These are phyloP conservation scores for Jamesozyma gamospora DNA, from an alignment of 805 yeast genomes.

Conservation along the genomic window DNA sequence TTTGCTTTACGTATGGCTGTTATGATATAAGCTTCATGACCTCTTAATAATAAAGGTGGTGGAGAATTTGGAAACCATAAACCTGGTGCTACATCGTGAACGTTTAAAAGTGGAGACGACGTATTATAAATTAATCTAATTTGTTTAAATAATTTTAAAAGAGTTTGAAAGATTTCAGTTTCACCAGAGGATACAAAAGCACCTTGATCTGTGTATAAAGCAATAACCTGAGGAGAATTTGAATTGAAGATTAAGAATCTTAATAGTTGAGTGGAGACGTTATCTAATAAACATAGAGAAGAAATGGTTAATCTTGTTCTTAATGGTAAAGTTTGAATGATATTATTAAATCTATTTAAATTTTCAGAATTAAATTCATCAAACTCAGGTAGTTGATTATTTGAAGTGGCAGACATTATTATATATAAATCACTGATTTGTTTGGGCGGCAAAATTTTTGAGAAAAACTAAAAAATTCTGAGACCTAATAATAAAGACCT, in stretches of 20 bases:
- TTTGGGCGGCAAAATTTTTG: too few relatives aligned
- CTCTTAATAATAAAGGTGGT: conserved; percentile 48
- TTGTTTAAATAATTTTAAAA: conserved; percentile 70
- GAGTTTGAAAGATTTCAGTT: conserved; percentile 49
- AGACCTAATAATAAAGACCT: background rate
- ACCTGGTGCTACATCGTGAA: conserved; percentile 62
- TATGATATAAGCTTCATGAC: conserved; percentile 39
- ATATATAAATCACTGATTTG: too few relatives aligned
- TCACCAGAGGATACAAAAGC: conserved; percentile 45
- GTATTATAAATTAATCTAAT: conserved; percentile 58
- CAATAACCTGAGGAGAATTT: conserved; percentile 41
- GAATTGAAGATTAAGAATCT: conserved; percentile 65
- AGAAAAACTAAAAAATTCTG: too few relatives aligned
- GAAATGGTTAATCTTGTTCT: conserved; percentile 57
- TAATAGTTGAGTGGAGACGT: conserved; percentile 69
- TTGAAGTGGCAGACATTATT: background rate
- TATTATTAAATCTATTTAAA: conserved; percentile 17
- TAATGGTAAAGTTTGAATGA: conserved; percentile 24
- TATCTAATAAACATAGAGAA: conserved; percentile 69
- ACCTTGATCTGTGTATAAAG: conserved; percentile 48
- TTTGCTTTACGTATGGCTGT: conserved; percentile 71
- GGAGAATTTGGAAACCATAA: conserved; percentile 55
- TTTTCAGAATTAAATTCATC: conserved; percentile 13
- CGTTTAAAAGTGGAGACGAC: conserved; percentile 62
- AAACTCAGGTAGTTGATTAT: background rate